Percentiles rank a stretch among this genome's conserved stretches.
Conservation (phyloP, 2,329 filamentous ascomycete species). For the Talaromyces albobiverticillius region DNA sequence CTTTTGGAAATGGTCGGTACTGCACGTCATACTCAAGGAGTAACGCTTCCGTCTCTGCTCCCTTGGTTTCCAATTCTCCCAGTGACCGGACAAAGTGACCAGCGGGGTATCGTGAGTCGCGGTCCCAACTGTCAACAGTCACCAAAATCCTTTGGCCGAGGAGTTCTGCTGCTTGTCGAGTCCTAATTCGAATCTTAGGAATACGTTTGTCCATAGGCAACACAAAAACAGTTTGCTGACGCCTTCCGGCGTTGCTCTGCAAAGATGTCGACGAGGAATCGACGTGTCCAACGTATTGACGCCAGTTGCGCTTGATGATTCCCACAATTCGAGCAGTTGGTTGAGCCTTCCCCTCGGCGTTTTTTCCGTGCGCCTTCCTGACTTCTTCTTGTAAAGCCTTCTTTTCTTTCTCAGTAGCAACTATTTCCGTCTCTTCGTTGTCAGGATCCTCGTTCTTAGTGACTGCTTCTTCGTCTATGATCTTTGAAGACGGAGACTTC, state of each 20-base stretch:
- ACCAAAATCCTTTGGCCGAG: constrained; percentile 89
- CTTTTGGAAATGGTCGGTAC: constrained; percentile 94
- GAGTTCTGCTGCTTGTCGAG: constrained; percentile 82
- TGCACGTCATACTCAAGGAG: constrained; percentile 96
- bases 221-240: constrained; percentile 89
- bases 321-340: constrained; percentile 92
- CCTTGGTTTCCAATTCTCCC: constrained; percentile 92
- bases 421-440: constrained; percentile 66
- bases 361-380: constrained; percentile 75
- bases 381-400: constrained; percentile 88
- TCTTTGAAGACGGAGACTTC: constrained; percentile 93
- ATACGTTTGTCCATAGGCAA: constrained; percentile 98
- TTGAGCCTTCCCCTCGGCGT: constrained; percentile 72
- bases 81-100: constrained; percentile 93
- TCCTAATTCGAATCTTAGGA: constrained; percentile 91
- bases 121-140: constrained; percentile 92
- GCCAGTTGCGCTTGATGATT: constrained; percentile 92
- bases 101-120: constrained; percentile 85
- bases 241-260: constrained; percentile 70
- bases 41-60: constrained; percentile 93
- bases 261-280: constrained; percentile 80
- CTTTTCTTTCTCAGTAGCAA: constrained; percentile 86
- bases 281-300: constrained; percentile 95
- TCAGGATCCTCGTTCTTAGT: constrained; percentile 95
- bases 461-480: constrained; percentile 88